Percentiles rank a stretch among this genome's conserved stretches.
Evolutionary conservation across 176 grass and related monocot species (phyloP).

Genomic region (Thalia dealbata): DNA sequence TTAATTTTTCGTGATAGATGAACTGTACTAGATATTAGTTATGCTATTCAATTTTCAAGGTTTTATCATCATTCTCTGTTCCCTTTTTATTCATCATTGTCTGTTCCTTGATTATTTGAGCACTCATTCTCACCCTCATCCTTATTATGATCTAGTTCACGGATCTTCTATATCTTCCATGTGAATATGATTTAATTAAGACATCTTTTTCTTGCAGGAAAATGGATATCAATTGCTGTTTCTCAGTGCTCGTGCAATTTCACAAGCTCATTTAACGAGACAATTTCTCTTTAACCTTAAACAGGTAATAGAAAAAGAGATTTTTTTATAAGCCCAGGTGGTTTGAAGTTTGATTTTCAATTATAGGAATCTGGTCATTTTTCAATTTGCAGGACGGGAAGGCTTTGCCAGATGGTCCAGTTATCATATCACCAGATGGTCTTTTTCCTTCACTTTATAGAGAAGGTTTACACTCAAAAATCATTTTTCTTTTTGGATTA

Average conservation of each 20-base stretch:
- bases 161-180: not conserved
- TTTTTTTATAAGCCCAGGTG: not conserved
- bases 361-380: slow-evolving; percentile 8
- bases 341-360: not conserved
- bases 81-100: too few relatives aligned
- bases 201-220: slow-evolving; percentile 41
- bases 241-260: slow-evolving; percentile 84
- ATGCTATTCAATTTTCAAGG: too few relatives aligned
- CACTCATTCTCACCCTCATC: not conserved
- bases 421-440: slow-evolving; percentile 96
- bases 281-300: slow-evolving; percentile 88
- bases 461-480: slow-evolving; percentile 47
- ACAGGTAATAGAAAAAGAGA: slow-evolving; percentile 38
- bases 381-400: slow-evolving; percentile 76
- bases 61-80: too few relatives aligned
- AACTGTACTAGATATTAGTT: too few relatives aligned
- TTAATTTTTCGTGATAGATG: too few relatives aligned
- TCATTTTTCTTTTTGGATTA: slow-evolving; percentile 1
- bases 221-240: slow-evolving; percentile 97
- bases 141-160: not conserved
- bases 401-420: slow-evolving; percentile 79
- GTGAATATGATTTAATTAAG: not conserved
- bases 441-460: slow-evolving; percentile 94
- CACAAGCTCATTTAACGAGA: slow-evolving; percentile 82
- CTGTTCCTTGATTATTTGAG: too few relatives aligned